Evolutionary conservation across 495 filamentous ascomycete genomes (phyloP).

Genomic region (Annulohypoxylon bovei): DNA sequence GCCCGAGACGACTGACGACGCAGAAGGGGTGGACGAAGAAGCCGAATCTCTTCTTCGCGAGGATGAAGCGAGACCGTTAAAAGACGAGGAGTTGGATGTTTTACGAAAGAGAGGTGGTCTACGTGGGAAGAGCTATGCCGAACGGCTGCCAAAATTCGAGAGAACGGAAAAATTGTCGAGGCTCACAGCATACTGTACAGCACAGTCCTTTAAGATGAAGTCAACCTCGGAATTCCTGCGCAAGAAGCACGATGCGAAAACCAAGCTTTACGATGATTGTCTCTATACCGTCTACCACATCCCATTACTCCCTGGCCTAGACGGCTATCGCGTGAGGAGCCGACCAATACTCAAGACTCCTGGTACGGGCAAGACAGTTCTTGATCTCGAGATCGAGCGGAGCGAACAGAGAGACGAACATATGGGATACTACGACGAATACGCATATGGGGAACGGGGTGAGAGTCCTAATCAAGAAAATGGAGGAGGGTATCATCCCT

Average conservation of each 20-base stretch:
- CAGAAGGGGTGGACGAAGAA: constrained; percentile 60
- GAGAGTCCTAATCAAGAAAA: constrained; percentile 30
- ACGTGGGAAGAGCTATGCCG: constrained; percentile 91
- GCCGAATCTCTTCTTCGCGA: constrained; percentile 58
- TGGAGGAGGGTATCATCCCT: constrained; percentile 27
- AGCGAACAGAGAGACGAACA: constrained; percentile 90
- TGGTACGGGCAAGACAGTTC: constrained; percentile 83
- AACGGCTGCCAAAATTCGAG: constrained; percentile 88
- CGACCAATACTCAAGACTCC: constrained; percentile 91
- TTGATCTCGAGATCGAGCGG: constrained; percentile 96
- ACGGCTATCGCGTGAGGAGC: constrained; percentile 87
- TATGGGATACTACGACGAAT: constrained; percentile 75
- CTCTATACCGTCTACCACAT: constrained; percentile 95
- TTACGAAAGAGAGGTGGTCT: constrained; percentile 70
- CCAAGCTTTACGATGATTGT: constrained; percentile 99
- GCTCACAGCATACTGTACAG: constrained; percentile 96
- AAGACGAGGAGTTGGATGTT: constrained; percentile 79
- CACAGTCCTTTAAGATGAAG: constrained; percentile 89
- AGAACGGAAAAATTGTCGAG: constrained; percentile 87
- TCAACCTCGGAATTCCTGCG: constrained; percentile 87
- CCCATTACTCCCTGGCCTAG: constrained; percentile 82
- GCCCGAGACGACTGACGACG: constrained; percentile 79
- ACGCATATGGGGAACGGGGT: constrained; percentile 43
- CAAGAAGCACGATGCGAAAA: constrained; percentile 88
- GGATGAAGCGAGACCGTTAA: constrained; percentile 73